A percentile compares a stretch with the other conserved stretches of the same genome.
phyloP scores from a whole-genome alignment of 768 basidiomycete species.

The Boletus patriciae region DNA sequence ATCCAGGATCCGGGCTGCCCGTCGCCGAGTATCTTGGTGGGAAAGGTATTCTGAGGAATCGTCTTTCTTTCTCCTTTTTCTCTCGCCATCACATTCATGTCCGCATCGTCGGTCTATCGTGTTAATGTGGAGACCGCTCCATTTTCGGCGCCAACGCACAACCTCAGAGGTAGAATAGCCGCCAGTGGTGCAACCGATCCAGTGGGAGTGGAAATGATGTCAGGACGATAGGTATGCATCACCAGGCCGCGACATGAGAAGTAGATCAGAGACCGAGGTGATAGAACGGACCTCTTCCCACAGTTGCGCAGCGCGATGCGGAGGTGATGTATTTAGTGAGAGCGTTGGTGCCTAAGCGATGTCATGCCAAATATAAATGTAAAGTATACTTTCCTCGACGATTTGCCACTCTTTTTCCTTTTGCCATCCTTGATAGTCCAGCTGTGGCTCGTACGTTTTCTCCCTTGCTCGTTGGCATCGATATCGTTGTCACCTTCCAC shows the following conservation, averaged over 20 bases:
- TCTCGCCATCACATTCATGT: no score
- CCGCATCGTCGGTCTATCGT: background rate
- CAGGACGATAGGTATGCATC: background rate
- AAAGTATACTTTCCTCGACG: background rate
- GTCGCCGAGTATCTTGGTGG: background rate
- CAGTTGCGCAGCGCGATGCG: background rate
- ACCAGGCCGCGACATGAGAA: background rate
- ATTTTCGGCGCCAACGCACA: background rate
- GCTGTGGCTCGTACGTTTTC: background rate
- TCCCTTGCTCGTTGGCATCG: background rate
- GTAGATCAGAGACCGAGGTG: background rate
- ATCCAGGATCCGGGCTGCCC: background rate
- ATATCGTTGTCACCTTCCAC: background rate
- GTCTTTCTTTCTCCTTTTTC: background rate
- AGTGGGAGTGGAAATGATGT: background rate
- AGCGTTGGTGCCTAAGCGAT: slow-evolving; percentile 1
- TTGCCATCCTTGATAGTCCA: background rate
- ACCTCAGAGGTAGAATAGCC: background rate
- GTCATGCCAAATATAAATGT: slow-evolving; percentile 5
- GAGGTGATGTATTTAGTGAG: background rate
- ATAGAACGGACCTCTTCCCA: slow-evolving; percentile 12
- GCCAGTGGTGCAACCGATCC: background rate
- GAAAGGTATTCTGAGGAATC: background rate
- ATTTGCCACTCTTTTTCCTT: background rate
- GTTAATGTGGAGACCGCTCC: background rate